Conservation (phyloP, 2,329 filamentous ascomycete species). For the Raffaelea albimanens region DNA sequence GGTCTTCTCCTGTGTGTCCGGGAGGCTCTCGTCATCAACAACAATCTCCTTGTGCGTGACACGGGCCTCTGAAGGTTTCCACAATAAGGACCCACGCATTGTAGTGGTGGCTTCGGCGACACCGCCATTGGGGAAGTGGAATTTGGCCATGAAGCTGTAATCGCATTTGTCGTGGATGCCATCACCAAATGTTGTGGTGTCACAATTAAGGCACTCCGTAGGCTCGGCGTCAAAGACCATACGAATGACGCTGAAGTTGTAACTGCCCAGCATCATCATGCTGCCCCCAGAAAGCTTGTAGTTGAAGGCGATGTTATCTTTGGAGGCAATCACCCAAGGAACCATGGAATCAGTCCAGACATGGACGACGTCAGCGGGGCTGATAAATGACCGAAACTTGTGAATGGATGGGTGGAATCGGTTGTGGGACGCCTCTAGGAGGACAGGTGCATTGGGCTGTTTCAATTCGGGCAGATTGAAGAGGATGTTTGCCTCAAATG, state of each 20-base stretch:
- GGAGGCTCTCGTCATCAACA: constrained; percentile 14
- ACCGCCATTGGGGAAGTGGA: constrained; percentile 28
- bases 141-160: constrained; percentile 22
- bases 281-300: constrained; percentile 20
- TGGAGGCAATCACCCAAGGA: constrained; percentile 14
- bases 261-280: constrained; percentile 29
- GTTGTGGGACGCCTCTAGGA: constrained; percentile 34
- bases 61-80: constrained; percentile 12
- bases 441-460: constrained; percentile 21
- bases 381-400: constrained; percentile 21
- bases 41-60: constrained; percentile 16
- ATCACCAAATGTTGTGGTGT: constrained; percentile 17
- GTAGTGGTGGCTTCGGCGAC: constrained; percentile 20
- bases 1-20: constrained; percentile 14
- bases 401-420: constrained; percentile 29
- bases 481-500: constrained; percentile 23
- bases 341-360: constrained; percentile 16
- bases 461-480: constrained; percentile 21
- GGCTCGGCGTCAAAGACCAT: constrained; percentile 26
- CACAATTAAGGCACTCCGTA: constrained; percentile 23
- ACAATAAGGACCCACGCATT: constrained; percentile 14
- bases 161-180: constrained; percentile 21
- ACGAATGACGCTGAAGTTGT: constrained; percentile 26
- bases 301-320: constrained; percentile 24
- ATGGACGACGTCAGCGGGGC: constrained; percentile 16